Evolutionary conservation across 2,329 filamentous ascomycete genomes (phyloP).

Genomic region (Fusarium denticulatum): DNA sequence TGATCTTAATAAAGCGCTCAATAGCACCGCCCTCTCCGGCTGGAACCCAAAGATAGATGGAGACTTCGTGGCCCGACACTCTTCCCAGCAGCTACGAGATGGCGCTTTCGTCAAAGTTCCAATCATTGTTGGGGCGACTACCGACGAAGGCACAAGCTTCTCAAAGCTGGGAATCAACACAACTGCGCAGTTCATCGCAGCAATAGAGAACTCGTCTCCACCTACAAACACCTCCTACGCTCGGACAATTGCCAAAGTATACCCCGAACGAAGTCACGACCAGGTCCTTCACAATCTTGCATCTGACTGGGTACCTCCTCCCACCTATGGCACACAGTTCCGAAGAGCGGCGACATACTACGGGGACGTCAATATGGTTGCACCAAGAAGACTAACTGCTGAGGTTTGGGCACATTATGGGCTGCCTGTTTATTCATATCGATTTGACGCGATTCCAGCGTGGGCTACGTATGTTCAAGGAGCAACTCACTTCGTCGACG

Average conservation of each 20-base stretch:
- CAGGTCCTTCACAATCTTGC: conserved; percentile 11
- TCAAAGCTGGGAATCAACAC: conserved; percentile 15
- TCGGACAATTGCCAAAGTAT: background rate
- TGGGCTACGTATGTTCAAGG: conserved; percentile 21
- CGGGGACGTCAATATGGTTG: conserved; percentile 18
- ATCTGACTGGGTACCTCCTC: conserved; percentile 4
- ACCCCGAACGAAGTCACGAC: background rate
- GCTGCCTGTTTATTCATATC: conserved; percentile 13
- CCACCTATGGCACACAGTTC: conserved; percentile 7
- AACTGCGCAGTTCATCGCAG: background rate
- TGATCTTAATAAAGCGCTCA: conserved; percentile 6
- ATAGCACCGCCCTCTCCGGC: conserved; percentile 7
- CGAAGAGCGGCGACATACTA: conserved; percentile 19
- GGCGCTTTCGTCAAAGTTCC: conserved; percentile 26
- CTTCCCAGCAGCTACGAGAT: background rate
- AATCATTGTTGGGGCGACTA: conserved; percentile 13
- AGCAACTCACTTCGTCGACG: conserved; percentile 18
- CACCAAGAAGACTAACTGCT: conserved; percentile 9
- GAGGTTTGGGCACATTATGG: conserved; percentile 42
- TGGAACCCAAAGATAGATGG: conserved; percentile 21
- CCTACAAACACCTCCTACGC: background rate
- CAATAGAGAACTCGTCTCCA: background rate
- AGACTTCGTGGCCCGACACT: conserved; percentile 9
- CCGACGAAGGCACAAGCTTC: conserved; percentile 25
- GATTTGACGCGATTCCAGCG: conserved; percentile 19